These are phyloP conservation scores for Dioscorea dumetorum DNA, from an alignment of 106 monocot species.

Conservation along the genomic window DNA sequence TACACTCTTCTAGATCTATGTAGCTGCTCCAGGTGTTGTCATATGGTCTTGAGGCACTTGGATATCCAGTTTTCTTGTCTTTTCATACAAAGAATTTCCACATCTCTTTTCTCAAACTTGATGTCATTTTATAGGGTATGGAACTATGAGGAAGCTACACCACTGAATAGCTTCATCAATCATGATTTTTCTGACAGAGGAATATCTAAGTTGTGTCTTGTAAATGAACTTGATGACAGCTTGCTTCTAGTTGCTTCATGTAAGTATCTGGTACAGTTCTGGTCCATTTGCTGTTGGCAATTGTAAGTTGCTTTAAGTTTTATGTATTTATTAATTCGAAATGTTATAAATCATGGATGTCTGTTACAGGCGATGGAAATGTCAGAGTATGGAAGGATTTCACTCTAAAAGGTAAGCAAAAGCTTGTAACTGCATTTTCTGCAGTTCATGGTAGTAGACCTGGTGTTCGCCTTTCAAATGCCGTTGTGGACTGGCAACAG, in stretches of 20 bases:
- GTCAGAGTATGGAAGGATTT: slow-evolving; percentile 87
- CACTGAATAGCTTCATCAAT: slow-evolving; percentile 77
- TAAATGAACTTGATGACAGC: slow-evolving; percentile 95
- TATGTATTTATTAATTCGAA: not conserved
- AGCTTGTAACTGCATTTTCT: slow-evolving; percentile 88
- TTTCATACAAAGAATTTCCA: no score
- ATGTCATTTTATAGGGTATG: slow-evolving; percentile 50
- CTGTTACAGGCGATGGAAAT: slow-evolving; percentile 80
- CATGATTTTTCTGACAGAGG: slow-evolving; percentile 80
- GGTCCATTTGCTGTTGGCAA: not conserved
- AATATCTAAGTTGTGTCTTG: slow-evolving; percentile 83
- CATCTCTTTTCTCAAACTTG: not conserved
- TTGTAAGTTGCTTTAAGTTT: not conserved
- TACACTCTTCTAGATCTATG: no score
- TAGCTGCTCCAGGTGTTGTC: no score
- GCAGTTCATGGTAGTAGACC: slow-evolving; percentile 55
- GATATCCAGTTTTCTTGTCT: no score
- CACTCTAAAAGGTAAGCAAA: slow-evolving; percentile 55
- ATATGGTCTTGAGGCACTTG: no score
- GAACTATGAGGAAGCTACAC: slow-evolving; percentile 82
- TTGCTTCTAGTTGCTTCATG: slow-evolving; percentile 90
- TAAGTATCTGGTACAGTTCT: slow-evolving; percentile 20
- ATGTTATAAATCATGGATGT: not conserved
- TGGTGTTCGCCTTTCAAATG: slow-evolving; percentile 44
- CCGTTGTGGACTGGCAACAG: slow-evolving; percentile 90